Conservation (phyloP, 306 rosid genomes). For the Lathyrus aphaca region DNA sequence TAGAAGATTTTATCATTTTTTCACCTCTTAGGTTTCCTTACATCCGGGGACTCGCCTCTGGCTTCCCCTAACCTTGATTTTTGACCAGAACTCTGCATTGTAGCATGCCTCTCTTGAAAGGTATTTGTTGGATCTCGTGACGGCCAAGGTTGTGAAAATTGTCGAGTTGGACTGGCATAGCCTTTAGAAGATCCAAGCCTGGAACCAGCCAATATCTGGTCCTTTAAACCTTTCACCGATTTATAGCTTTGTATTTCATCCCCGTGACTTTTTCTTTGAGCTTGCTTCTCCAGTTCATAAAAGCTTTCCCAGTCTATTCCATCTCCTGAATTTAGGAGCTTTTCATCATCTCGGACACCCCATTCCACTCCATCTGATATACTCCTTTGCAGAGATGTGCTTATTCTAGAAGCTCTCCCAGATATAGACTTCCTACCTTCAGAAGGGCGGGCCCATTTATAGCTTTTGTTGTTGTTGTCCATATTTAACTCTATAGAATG, state of each 20-base stretch:
- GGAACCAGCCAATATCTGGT: slow-evolving; percentile 71
- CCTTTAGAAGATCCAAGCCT: slow-evolving; percentile 62
- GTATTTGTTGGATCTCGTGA: slow-evolving; percentile 57
- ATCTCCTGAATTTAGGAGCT: slow-evolving; percentile 65
- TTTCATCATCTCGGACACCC: slow-evolving; percentile 62
- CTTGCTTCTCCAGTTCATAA: slow-evolving; percentile 68
- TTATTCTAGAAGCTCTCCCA: slow-evolving; percentile 68
- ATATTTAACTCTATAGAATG: slow-evolving; percentile 89
- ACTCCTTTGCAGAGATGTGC: slow-evolving; percentile 89
- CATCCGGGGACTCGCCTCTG: slow-evolving; percentile 60
- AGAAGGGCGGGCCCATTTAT: slow-evolving; percentile 66
- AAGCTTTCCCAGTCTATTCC: slow-evolving; percentile 79
- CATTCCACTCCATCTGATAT: slow-evolving; percentile 87
- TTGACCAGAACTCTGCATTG: slow-evolving; percentile 54
- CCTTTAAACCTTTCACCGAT: slow-evolving; percentile 74
- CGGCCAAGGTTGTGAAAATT: slow-evolving; percentile 77
- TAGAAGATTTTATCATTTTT: slow-evolving; percentile 10
- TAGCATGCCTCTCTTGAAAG: slow-evolving; percentile 62
- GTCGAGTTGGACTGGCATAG: slow-evolving; percentile 79
- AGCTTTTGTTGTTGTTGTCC: slow-evolving; percentile 78
- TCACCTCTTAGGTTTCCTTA: slow-evolving; percentile 71
- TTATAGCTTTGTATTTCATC: slow-evolving; percentile 73
- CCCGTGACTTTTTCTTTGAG: slow-evolving; percentile 59
- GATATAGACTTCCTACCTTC: slow-evolving; percentile 78
- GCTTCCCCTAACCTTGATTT: slow-evolving; percentile 79